Evolutionary conservation across 2,329 filamentous ascomycete species (phyloP).

Genomic region (Malbranchea zuffiana): DNA sequence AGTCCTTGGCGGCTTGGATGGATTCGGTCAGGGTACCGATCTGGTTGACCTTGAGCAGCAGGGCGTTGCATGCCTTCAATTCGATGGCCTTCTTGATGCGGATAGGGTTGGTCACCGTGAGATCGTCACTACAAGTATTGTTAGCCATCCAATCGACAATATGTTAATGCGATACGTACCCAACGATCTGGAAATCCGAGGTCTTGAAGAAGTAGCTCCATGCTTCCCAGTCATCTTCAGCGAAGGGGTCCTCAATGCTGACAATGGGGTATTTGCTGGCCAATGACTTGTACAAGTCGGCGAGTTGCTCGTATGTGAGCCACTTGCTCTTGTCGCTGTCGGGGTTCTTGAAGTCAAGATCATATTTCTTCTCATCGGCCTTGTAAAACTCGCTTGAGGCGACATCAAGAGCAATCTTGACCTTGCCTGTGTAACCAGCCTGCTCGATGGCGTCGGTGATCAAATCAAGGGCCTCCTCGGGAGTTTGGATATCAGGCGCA

Average conservation of each 20-base stretch:
- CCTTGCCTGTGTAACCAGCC: conserved; percentile 88
- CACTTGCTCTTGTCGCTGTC: conserved; percentile 92
- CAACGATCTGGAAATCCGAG: conserved; percentile 95
- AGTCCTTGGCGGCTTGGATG: conserved; percentile 98
- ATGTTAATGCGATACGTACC: conserved; percentile 30
- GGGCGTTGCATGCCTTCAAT: conserved; percentile 95
- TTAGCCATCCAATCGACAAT: conserved; percentile 1
- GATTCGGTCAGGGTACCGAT: conserved; percentile 98
- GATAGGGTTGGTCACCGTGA: conserved; percentile 97
- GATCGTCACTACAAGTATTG: conserved; percentile 55
- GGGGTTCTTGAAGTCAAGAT: conserved; percentile 99
- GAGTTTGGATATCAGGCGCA: conserved; percentile 93
- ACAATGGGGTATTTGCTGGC: conserved; percentile 96
- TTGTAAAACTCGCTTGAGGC: conserved; percentile 99
- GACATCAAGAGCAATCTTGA: conserved; percentile 98
- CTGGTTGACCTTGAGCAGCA: conserved; percentile 99
- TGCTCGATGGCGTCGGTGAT: conserved; percentile 90
- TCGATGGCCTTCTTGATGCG: conserved; percentile 99
- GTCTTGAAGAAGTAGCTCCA: conserved; percentile 99
- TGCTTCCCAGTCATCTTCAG: conserved; percentile 99
- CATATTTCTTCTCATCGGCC: conserved; percentile 94
- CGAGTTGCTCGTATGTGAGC: conserved; percentile 97
- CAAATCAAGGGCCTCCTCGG: conserved; percentile 92
- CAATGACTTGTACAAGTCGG: conserved; percentile 77
- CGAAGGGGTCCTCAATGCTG: conserved; percentile 97